phyloP scores from a whole-genome alignment of 1,139 yeast species.

The Spencermartinsiella ligniputridi region DNA sequence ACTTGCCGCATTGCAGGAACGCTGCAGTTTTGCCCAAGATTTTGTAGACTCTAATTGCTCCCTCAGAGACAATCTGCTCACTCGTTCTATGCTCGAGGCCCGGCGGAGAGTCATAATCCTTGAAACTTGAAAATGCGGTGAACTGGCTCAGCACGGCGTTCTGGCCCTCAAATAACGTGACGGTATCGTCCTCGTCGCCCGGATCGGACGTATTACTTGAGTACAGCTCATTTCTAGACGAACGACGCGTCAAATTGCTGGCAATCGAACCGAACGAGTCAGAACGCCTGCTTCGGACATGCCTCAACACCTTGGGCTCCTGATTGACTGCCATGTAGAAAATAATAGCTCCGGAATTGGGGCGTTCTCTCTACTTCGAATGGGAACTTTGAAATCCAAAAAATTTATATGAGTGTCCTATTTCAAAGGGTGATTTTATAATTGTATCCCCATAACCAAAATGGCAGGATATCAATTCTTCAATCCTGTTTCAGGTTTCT shows the following conservation, averaged over 20 bases:
- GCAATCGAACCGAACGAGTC: constrained; percentile 10
- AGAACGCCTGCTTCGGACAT: constrained; percentile 9
- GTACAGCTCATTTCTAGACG: constrained; percentile 8
- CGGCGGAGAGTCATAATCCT: constrained; percentile 21
- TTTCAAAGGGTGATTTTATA: not conserved
- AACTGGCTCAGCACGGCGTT: constrained; percentile 24
- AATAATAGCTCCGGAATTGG: not conserved
- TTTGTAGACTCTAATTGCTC: constrained; percentile 60
- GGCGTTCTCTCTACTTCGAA: too few relatives aligned
- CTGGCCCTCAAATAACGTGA: constrained; percentile 20
- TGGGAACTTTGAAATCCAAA: not conserved
- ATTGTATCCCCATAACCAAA: not conserved
- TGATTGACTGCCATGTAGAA: not conserved
- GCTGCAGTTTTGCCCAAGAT: constrained; percentile 60
- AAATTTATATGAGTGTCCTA: not conserved
- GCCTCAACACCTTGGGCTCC: constrained; percentile 1
- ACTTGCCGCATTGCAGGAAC: constrained; percentile 55
- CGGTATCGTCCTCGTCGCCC: constrained; percentile 19
- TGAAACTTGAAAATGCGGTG: constrained; percentile 11
- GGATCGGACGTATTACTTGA: constrained; percentile 1
- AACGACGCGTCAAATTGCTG: constrained; percentile 7
- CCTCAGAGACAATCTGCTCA: constrained; percentile 34
- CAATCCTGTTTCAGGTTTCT: too few relatives aligned
- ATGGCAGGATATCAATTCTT: not conserved
- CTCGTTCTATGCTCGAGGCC: constrained; percentile 13